These are phyloP conservation scores for Juncus effusus DNA, from an alignment of 176 grass and related monocot species.

Conservation along the genomic window DNA sequence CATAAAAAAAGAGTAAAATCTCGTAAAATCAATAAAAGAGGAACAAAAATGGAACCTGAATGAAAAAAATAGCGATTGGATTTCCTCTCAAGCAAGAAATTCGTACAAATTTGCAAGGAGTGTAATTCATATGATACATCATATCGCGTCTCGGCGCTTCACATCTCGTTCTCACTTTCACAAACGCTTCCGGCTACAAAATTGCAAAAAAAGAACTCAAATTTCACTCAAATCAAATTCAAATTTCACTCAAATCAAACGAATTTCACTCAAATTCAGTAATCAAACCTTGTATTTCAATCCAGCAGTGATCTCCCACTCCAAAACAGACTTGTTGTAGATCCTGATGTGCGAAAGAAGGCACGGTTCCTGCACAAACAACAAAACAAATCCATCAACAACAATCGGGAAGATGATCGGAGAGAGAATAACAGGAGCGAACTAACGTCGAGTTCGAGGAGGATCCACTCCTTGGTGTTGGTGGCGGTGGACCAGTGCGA, in stretches of 20 bases:
- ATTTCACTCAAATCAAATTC: background rate
- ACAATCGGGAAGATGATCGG: background rate
- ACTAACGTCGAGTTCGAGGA: conserved; percentile 72
- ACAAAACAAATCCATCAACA: background rate
- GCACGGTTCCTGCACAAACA: conserved; percentile 57
- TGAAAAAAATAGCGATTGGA: conserved; percentile 91
- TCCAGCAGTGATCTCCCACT: conserved; percentile 90
- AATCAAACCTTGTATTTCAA: conserved; percentile 62
- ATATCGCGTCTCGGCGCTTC: conserved; percentile 86
- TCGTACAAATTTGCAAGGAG: conserved; percentile 85
- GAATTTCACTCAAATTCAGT: background rate
- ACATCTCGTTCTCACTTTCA: conserved; percentile 66
- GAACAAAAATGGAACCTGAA: conserved; percentile 40
- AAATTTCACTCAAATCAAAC: background rate
- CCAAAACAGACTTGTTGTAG: conserved; percentile 93
- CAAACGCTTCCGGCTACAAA: conserved; percentile 70
- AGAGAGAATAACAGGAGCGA: background rate
- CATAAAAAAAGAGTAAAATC: background rate
- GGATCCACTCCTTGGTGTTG: conserved; percentile 96
- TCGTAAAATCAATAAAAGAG: background rate
- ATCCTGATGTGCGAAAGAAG: conserved; percentile 84
- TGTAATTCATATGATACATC: conserved; percentile 67
- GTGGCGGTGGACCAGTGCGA: conserved; percentile 89
- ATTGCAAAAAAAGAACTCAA: conserved; percentile 33
- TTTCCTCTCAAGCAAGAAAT: conserved; percentile 84